A percentile compares a stretch with the other conserved stretches of the same genome.
Conservation (phyloP, 129 eudicot species). For the Flaveria sonorensis region DNA sequence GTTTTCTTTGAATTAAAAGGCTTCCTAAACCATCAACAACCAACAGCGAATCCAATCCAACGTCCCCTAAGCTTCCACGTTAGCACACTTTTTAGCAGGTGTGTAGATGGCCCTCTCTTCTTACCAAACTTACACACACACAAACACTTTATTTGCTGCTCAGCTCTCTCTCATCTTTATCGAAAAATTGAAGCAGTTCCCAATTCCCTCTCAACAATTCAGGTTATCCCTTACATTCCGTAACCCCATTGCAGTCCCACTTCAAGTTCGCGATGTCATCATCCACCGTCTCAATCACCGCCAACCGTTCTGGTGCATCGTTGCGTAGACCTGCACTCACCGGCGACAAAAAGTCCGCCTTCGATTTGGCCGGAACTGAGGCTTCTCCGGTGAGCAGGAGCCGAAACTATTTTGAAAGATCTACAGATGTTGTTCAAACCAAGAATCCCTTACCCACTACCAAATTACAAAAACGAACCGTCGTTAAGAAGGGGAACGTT, state of each 20-base stretch:
- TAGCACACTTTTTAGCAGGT: too few relatives aligned
- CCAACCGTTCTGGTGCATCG: constrained; percentile 50
- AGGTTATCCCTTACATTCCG: too few relatives aligned
- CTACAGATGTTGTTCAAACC: constrained; percentile 35
- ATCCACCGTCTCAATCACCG: constrained; percentile 67
- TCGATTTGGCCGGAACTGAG: constrained; percentile 41
- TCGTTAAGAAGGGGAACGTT: constrained; percentile 26
- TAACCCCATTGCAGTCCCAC: too few relatives aligned
- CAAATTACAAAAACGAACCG: constrained; percentile 31
- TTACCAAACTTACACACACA: too few relatives aligned
- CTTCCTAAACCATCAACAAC: too few relatives aligned
- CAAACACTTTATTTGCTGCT: too few relatives aligned
- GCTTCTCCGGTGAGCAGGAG: constrained; percentile 24
- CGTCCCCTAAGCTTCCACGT: too few relatives aligned
- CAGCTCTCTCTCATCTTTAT: not conserved
- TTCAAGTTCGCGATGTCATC: constrained; percentile 51
- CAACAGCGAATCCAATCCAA: too few relatives aligned
- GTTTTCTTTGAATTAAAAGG: too few relatives aligned
- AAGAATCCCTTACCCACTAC: constrained; percentile 33
- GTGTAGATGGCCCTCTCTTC: too few relatives aligned
- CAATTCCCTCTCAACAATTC: not conserved
- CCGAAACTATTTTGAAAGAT: constrained; percentile 55
- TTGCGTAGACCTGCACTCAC: constrained; percentile 45
- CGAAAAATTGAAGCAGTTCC: not conserved
- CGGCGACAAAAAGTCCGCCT: constrained; percentile 46